Evolutionary conservation across 2,329 filamentous ascomycete species (phyloP), one percentile per base, ranked within the genome.

Genomic region (Colletotrichum incanum): DNA sequence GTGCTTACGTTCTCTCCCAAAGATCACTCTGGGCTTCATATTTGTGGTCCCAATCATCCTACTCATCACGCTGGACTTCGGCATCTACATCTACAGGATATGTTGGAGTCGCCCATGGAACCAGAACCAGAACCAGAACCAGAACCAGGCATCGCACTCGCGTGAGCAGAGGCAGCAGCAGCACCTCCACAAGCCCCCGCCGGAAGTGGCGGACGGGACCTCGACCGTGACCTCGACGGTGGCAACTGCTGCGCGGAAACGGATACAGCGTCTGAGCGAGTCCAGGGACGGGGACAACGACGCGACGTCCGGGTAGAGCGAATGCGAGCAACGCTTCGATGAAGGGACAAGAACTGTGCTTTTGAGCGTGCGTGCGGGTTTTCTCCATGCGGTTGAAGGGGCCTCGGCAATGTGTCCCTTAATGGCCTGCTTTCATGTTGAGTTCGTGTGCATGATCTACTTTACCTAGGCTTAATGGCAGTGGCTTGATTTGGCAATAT

Each of bases 81-180:
- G 80, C 34, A 81, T 90, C 39, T 90, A 88, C 87, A 73, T 87
- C 50, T 90, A 86, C 84, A 84, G 88, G 75, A 81, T 85, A 12
- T 77, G 77, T 69, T 78, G 75, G 69, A 71, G 54, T n/a, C 61
- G 65, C 6, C 63, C 63, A n/a, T 66, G 67, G 67, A 68, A 41
- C 41, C 67, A 47, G 6, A 55, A 45, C 28, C 49, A 45, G 6
- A 55, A 45, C 26, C n/a, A n/a, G n/a, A n/a, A n/a, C n/a, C 49
- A 55, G 28, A 45, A 34, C 26, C 49, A 45, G 37, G 11, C 47
- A 18, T 18, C 39, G 9, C 23, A 31, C 12, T 34, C 23, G 9
- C 23, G 7, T 23, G 62, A 71, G 62, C 39, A 23, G 39, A 54
- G 26, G 55, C 55, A 31, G 28, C 26, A 31, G 34, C 34, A 16